phyloP scores from a whole-genome alignment of 805 yeast genomes.

The Saccharomycopsis fermentans region DNA sequence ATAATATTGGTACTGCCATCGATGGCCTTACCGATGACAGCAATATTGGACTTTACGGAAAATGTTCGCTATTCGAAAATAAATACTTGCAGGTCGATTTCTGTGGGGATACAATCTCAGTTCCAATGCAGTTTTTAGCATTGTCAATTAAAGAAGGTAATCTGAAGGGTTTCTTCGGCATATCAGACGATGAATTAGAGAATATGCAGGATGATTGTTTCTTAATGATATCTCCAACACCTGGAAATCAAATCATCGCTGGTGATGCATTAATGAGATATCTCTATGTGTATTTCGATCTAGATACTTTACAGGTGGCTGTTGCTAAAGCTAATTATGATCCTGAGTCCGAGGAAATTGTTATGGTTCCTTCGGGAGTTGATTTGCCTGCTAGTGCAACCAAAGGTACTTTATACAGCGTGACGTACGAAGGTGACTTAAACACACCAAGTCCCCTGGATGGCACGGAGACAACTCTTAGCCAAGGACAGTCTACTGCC shows the following conservation, averaged over 20 bases:
- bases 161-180: not conserved
- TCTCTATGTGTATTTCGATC: constrained; percentile 46
- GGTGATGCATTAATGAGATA: constrained; percentile 46
- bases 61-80: constrained; percentile 31
- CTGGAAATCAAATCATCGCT: constrained; percentile 28
- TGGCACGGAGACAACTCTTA: constrained; percentile 4
- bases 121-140: constrained; percentile 33
- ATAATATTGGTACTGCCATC: constrained; percentile 7
- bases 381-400: constrained; percentile 2
- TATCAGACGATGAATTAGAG: not conserved
- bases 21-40: not conserved
- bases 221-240: not conserved
- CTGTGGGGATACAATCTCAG: constrained; percentile 45
- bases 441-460: not conserved
- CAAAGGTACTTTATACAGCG: not conserved
- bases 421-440: not conserved
- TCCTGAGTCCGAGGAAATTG: not conserved
- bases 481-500: not conserved
- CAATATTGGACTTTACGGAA: constrained; percentile 19
- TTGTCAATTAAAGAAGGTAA: not conserved
- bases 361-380: not conserved
- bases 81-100: constrained; percentile 38
- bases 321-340: constrained; percentile 33
- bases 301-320: constrained; percentile 34
- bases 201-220: not conserved